Evolutionary conservation across 1,284 basidiomycete species (phyloP).

Genomic region (Trametes versicolor): DNA sequence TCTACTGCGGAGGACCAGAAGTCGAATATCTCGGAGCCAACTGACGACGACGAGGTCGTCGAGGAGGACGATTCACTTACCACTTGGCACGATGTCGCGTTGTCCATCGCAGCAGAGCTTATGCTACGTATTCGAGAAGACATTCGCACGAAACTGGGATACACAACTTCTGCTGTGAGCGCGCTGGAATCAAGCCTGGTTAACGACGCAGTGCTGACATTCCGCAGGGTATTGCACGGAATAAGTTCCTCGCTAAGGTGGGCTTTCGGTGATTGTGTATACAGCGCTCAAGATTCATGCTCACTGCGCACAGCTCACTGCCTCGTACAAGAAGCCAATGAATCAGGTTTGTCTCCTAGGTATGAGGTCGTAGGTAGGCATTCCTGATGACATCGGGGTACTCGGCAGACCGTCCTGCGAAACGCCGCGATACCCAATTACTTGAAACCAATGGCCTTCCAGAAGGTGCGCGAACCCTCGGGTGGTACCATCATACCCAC

Average conservation of each 20-base stretch:
- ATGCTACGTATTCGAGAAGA: slow-evolving; percentile 82
- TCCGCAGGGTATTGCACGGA: slow-evolving; percentile 85
- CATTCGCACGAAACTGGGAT: slow-evolving; percentile 81
- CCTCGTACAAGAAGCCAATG: slow-evolving; percentile 91
- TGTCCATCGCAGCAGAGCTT: slow-evolving; percentile 90
- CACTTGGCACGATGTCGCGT: slow-evolving; percentile 93
- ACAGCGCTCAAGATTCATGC: neutral
- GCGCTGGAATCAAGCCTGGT: neutral
- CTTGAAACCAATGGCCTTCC: slow-evolving; percentile 83
- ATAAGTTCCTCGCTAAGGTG: slow-evolving; percentile 96
- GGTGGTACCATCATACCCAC: neutral
- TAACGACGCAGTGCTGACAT: neutral
- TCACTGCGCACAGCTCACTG: slow-evolving; percentile 67
- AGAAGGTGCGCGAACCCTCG: slow-evolving; percentile 66
- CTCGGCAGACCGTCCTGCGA: slow-evolving; percentile 79
- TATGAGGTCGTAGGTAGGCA: neutral
- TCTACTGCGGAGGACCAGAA: neutral
- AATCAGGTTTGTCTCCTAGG: slow-evolving; percentile 65
- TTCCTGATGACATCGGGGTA: neutral
- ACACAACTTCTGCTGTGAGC: slow-evolving; percentile 92
- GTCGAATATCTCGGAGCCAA: neutral
- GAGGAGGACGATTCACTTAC: slow-evolving; percentile 48
- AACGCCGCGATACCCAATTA: slow-evolving; percentile 87
- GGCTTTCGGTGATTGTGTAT: neutral
- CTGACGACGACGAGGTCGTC: slow-evolving; percentile 25